These are phyloP conservation scores for Agaricus blazei DNA, from an alignment of 768 basidiomycete genomes.

Conservation along the genomic window DNA sequence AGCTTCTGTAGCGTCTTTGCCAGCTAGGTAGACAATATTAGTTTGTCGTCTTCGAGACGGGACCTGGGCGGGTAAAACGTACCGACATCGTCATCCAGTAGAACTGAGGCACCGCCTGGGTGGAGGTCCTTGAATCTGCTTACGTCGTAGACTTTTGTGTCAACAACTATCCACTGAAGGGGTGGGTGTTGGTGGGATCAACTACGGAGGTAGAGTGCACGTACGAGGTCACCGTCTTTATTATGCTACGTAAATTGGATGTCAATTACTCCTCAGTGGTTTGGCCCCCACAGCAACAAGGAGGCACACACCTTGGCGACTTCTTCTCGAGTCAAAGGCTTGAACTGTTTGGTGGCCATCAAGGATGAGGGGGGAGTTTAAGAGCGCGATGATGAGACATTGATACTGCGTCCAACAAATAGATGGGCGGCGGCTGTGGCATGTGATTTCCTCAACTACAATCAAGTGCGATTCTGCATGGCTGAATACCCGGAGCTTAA, in stretches of 20 bases:
- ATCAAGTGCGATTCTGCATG: neutral
- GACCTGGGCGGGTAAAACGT: slow-evolving; percentile 19
- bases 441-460: slow-evolving; percentile 9
- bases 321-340: slow-evolving; percentile 33
- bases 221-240: slow-evolving; percentile 60
- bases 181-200: slow-evolving; percentile 26
- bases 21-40: slow-evolving; percentile 42
- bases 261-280: slow-evolving; percentile 12
- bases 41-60: neutral
- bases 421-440: neutral
- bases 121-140: slow-evolving; percentile 79
- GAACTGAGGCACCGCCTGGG: slow-evolving; percentile 78
- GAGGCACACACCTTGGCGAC: slow-evolving; percentile 34
- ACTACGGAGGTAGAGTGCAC: neutral
- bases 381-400: neutral
- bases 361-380: neutral
- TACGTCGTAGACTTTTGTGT: slow-evolving; percentile 82
- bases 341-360: slow-evolving; percentile 32
- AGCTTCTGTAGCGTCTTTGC: slow-evolving; percentile 83
- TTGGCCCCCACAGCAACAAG: neutral
- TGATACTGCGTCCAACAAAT: neutral
- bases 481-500: too few species aligned
- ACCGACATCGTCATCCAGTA: slow-evolving; percentile 76
- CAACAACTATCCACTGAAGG: slow-evolving; percentile 79
- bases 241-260: slow-evolving; percentile 51